These are phyloP conservation scores for Candida morakotiae DNA, from an alignment of 805 yeast genomes.

Conservation along the genomic window DNA sequence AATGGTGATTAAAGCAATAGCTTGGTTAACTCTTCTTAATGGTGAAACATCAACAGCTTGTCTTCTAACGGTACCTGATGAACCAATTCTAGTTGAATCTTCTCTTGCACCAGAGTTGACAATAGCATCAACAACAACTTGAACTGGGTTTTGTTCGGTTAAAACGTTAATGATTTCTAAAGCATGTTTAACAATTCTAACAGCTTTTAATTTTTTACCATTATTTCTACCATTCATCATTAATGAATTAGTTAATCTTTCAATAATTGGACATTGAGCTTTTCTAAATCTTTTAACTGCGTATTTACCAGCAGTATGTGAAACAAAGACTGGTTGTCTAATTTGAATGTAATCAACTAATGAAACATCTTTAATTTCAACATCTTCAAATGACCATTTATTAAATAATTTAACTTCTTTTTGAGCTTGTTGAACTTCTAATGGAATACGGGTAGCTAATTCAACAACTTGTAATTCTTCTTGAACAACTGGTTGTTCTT, in stretches of 20 bases:
- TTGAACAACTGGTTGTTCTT: slow-evolving; percentile 70
- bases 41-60: slow-evolving; percentile 99
- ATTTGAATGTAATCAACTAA: slow-evolving; percentile 97
- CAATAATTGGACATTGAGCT: slow-evolving; percentile 99
- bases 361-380: slow-evolving; percentile 96
- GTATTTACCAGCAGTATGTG: slow-evolving; percentile 99
- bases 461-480: slow-evolving; percentile 79
- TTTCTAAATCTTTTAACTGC: slow-evolving; percentile 99
- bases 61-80: slow-evolving; percentile 99
- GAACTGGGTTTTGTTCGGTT: slow-evolving; percentile 99
- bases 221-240: slow-evolving; percentile 99
- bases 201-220: slow-evolving; percentile 99
- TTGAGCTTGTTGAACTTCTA: slow-evolving; percentile 93
- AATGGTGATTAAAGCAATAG: slow-evolving; percentile 93
- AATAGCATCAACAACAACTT: slow-evolving; percentile 97
- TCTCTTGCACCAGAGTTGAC: slow-evolving; percentile 99
- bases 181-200: slow-evolving; percentile 99
- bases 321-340: slow-evolving; percentile 94
- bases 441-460: slow-evolving; percentile 95
- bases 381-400: slow-evolving; percentile 99
- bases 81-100: slow-evolving; percentile 99
- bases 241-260: slow-evolving; percentile 98
- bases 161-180: slow-evolving; percentile 95
- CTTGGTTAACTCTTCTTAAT: slow-evolving; percentile 99
- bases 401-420: slow-evolving; percentile 96